Percentiles rank a stretch among this genome's conserved stretches.
Conservation (phyloP, 768 basidiomycete genomes). For the Hemileccinum rubropunctum region DNA sequence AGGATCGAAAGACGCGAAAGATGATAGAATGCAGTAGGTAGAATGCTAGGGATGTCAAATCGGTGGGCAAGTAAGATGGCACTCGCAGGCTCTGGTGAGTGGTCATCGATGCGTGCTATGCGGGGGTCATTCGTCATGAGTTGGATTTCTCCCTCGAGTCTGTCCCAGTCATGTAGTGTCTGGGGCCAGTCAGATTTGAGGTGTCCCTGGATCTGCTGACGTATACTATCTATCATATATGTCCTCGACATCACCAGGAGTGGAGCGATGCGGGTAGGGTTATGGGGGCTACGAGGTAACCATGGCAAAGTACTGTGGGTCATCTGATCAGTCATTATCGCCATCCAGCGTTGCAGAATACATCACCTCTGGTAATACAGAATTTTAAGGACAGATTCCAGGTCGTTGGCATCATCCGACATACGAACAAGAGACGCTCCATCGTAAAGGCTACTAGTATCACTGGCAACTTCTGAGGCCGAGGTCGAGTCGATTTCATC, state of each 20-base stretch:
- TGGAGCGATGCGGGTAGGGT: neutral
- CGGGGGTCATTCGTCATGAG: neutral
- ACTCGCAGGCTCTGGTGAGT: conserved; percentile 19
- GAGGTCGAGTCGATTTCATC: neutral
- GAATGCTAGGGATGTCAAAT: conserved; percentile 37
- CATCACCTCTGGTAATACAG: conserved; percentile 12
- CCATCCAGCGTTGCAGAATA: neutral
- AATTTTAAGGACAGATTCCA: conserved; percentile 7
- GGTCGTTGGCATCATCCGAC: conserved; percentile 5
- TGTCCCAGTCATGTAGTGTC: conserved; percentile 14
- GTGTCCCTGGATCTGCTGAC: neutral
- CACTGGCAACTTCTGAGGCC: no score
- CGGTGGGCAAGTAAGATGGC: conserved; percentile 43
- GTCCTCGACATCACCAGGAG: conserved; percentile 10
- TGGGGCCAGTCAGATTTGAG: conserved; percentile 12
- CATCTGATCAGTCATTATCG: neutral
- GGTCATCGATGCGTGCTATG: neutral
- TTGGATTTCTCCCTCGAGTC: neutral
- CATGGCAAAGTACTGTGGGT: conserved; percentile 1
- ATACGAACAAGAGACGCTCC: conserved; percentile 8
- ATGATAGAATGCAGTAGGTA: conserved; percentile 52
- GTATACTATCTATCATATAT: conserved; percentile 9
- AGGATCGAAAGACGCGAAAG: conserved; percentile 30
- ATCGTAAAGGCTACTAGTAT: neutral
- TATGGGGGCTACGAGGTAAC: conserved; percentile 1